phyloP scores from a whole-genome alignment of 129 eudicot genomes.

The Flaveria ramosissima region DNA sequence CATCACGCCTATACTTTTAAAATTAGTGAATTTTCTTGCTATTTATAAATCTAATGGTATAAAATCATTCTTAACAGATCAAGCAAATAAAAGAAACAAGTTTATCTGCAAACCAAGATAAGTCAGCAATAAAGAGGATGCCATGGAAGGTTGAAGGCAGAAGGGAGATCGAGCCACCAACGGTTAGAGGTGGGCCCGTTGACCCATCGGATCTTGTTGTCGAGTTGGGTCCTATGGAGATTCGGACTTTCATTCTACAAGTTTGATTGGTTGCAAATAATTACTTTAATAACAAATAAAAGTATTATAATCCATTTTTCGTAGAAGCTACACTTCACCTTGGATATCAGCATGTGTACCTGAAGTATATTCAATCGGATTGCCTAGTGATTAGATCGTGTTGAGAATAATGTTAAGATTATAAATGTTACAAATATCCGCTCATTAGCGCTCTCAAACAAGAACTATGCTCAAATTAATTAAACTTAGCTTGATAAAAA shows the following conservation, averaged over 20 bases:
- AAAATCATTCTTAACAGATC: slow-evolving; percentile 44
- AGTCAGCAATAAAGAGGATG: slow-evolving; percentile 54
- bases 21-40: neutral
- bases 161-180: slow-evolving; percentile 23
- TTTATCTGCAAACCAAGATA: slow-evolving; percentile 92
- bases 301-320: neutral
- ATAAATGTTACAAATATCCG: neutral
- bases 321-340: neutral
- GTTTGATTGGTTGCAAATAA: slow-evolving; percentile 34
- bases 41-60: neutral
- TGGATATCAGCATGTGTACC: too few species aligned
- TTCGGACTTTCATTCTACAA: slow-evolving; percentile 70
- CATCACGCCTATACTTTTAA: neutral
- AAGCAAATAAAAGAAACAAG: slow-evolving; percentile 64
- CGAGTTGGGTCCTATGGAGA: slow-evolving; percentile 98
- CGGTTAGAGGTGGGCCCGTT: slow-evolving; percentile 63
- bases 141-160: slow-evolving; percentile 75
- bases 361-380: neutral
- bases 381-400: neutral
- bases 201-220: slow-evolving; percentile 59
- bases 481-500: too few species aligned
- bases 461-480: too few species aligned
- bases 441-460: too few species aligned
- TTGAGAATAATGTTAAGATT: neutral
- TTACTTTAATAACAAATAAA: slow-evolving; percentile 7